Evolutionary conservation across 768 basidiomycete species (phyloP).

Genomic region (Floccularia luteovirens): DNA sequence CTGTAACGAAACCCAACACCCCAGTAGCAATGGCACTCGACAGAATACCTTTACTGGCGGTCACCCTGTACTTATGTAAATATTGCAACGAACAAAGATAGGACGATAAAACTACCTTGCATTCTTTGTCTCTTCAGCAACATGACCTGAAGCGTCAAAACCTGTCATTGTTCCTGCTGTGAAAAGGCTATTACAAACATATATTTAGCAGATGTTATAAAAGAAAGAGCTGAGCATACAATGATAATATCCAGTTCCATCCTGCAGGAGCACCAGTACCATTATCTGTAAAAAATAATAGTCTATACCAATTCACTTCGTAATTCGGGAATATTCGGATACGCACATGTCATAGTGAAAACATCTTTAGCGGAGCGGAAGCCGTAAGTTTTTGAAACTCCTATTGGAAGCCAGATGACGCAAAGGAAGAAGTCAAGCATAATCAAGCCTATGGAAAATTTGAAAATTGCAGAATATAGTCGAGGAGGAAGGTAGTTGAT

Average conservation of each 20-base stretch:
- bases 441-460: constrained; percentile 64
- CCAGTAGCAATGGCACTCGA: constrained; percentile 74
- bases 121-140: constrained; percentile 85
- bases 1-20: constrained; percentile 68
- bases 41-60: constrained; percentile 80
- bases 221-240: constrained; percentile 33
- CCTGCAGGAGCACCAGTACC: constrained; percentile 80
- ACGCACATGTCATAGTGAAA: constrained; percentile 73
- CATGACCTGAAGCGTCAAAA: constrained; percentile 85
- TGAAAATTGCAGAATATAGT: constrained; percentile 71
- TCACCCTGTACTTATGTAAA: constrained; percentile 35
- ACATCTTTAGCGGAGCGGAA: constrained; percentile 81
- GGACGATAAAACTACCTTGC: constrained; percentile 37
- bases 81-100: background rate
- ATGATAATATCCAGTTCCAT: constrained; percentile 91
- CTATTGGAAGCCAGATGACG: constrained; percentile 89
- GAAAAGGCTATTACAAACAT: constrained; percentile 50
- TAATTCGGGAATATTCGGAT: too few species aligned
- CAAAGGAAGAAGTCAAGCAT: constrained; percentile 86
- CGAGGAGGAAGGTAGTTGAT: constrained; percentile 83
- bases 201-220: background rate
- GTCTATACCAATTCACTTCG: background rate
- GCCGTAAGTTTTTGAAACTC: constrained; percentile 83
- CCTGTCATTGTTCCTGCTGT: constrained; percentile 85
- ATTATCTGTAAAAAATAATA: constrained; percentile 47